Evolutionary conservation across 1,139 yeast species (phyloP), one percentile per base, ranked within the genome.

Genomic region (Diutina mesorugosa): DNA sequence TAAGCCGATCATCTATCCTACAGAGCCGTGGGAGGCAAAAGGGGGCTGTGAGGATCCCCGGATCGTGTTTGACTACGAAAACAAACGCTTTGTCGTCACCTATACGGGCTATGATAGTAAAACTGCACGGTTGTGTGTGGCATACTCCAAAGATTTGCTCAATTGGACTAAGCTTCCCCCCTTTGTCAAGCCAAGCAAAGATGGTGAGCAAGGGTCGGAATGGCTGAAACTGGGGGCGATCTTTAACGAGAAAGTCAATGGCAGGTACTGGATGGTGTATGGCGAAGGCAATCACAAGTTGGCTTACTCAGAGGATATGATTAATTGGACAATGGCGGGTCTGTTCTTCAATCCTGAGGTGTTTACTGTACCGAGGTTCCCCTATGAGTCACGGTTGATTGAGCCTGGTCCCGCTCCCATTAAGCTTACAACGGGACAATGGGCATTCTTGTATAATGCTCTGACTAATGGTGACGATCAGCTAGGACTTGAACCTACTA

Each of bases 181-280:
- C 4, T 62, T 75, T 55, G 66, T 75, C 46, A 64, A 64, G 52
- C 38, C 59, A 26, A 55, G 47, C 48, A 56, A 58, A n/a, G 72
- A 77, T 77, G 61, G 65, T 45, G 78, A 74, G 58, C 66, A 73
- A 38, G 61, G 77, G 21, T 59, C 64, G 45, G 69, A 67, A 29
- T 75, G 79, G 79, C 75, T 72, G 74, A 76, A 76, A 60, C 71
- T 75, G 5, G 79, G 78, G 0, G 78, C 78, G 1, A 63, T 76
- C 0, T 73, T 76, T 61, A 69, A 69, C n/a, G 74, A 74, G 55
- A 65, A 59, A 53, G 64, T 65, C 52, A 60, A 60, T 60, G 77
- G 76, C 6, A 67, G 68, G 54, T 75, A 72, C 61, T 73, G 73
- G 59, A 76, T 76, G 79, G 67, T 76, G 45, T 76, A 77, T 76